These are phyloP conservation scores for Coemansia sp. DNA, from an alignment of 192 early-diverging fungal species.

Conservation along the genomic window DNA sequence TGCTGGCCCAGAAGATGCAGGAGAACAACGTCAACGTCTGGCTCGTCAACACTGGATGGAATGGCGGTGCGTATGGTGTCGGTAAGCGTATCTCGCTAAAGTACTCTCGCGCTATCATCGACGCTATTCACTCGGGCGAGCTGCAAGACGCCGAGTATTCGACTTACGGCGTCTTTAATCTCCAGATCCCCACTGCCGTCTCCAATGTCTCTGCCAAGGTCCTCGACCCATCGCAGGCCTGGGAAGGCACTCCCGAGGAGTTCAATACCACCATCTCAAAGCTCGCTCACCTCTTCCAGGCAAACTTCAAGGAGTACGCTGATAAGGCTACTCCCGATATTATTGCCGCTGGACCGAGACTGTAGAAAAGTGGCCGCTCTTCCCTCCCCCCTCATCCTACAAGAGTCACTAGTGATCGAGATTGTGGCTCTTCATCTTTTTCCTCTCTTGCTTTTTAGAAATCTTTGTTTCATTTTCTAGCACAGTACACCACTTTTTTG, in stretches of 20 bases:
- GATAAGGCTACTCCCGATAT: constrained; percentile 74
- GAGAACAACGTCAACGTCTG: constrained; percentile 83
- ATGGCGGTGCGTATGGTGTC: constrained; percentile 84
- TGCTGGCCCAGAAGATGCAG: constrained; percentile 93
- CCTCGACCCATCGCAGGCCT: constrained; percentile 82
- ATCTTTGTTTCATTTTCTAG: background rate
- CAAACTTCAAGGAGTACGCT: constrained; percentile 87
- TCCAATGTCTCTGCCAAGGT: constrained; percentile 78
- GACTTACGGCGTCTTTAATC: constrained; percentile 84
- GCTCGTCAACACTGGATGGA: constrained; percentile 98
- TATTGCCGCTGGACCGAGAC: constrained; percentile 78
- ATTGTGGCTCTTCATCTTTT: background rate
- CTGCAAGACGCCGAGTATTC: constrained; percentile 80
- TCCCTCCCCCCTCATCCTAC: background rate
- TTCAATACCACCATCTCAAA: constrained; percentile 66
- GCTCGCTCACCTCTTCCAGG: constrained; percentile 80
- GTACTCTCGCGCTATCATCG: constrained; percentile 96
- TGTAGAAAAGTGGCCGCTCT: constrained; percentile 29
- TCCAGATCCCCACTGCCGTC: constrained; percentile 79
- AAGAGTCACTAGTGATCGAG: constrained; percentile 7
- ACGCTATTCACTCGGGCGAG: constrained; percentile 95
- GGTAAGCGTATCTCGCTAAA: constrained; percentile 93
- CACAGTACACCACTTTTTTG: background rate
- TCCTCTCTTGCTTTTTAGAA: background rate
- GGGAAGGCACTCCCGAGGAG: constrained; percentile 71